These are phyloP conservation scores for Botrytis pseudocinerea DNA, from an alignment of 2,329 filamentous ascomycete species.

Conservation along the genomic window DNA sequence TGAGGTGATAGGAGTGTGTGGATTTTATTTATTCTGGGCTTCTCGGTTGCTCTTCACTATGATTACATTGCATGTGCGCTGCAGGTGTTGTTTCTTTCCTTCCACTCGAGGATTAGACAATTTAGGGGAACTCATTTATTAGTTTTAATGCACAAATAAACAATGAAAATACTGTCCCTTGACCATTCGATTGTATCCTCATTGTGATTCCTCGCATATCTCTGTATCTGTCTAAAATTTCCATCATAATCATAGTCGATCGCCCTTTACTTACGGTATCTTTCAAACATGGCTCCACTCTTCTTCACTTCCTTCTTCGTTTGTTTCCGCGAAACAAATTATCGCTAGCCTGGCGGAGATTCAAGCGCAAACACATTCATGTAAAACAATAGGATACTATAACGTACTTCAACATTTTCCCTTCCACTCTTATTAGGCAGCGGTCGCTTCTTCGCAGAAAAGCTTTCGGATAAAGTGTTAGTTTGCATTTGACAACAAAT, in stretches of 20 bases:
- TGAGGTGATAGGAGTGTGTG: no score
- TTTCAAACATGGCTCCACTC: neutral
- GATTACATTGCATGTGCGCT: neutral
- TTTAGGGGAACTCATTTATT: neutral
- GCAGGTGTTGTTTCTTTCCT: neutral
- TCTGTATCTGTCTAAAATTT: neutral
- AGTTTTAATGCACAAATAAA: neutral
- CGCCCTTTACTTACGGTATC: rapidly evolving
- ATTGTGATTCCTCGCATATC: neutral
- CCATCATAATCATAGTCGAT: neutral
- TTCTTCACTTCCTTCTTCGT: neutral
- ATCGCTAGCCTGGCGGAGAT: no score
- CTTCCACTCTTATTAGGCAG: no score
- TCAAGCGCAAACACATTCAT: no score
- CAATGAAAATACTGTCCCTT: neutral
- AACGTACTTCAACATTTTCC: no score
- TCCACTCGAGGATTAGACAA: neutral
- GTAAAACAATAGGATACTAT: no score
- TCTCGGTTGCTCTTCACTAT: neutral
- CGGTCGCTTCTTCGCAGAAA: no score
- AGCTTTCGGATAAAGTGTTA: no score
- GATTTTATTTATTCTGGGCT: neutral
- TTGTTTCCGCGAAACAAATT: no score
- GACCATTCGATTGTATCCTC: neutral
- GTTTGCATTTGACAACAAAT: no score